These are phyloP conservation scores for Peterozyma toletana DNA, from an alignment of 805 yeast species.

Conservation along the genomic window DNA sequence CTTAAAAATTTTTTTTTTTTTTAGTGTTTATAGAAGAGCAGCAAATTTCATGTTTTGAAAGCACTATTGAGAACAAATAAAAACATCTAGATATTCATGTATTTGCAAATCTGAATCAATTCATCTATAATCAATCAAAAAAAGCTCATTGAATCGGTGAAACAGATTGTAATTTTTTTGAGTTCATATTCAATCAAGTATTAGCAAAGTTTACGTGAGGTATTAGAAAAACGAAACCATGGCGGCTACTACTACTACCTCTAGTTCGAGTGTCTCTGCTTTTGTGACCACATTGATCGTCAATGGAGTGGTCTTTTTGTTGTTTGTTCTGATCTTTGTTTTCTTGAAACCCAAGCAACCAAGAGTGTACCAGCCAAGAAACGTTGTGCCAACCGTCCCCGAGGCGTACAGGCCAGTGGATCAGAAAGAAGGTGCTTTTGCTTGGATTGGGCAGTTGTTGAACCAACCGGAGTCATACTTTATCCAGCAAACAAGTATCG, in stretches of 20 bases:
- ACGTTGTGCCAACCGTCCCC: slow-evolving; percentile 37
- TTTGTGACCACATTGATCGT: slow-evolving; percentile 41
- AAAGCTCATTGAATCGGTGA: neutral
- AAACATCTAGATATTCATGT: no score
- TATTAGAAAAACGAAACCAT: neutral
- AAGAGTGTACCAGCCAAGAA: slow-evolving; percentile 49
- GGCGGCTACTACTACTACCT: slow-evolving; percentile 3
- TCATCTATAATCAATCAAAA: neutral
- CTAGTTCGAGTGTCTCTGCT: slow-evolving; percentile 35
- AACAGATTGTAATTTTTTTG: neutral
- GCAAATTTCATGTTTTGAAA: no score
- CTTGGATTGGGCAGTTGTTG: slow-evolving; percentile 49
- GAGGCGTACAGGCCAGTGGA: slow-evolving; percentile 34
- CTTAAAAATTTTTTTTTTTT: no score
- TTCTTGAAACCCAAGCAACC: slow-evolving; percentile 32
- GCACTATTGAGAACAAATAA: no score
- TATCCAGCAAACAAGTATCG: slow-evolving; percentile 65
- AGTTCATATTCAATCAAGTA: neutral
- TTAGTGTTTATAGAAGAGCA: no score
- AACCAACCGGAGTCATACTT: slow-evolving; percentile 52
- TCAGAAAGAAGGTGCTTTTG: slow-evolving; percentile 35
- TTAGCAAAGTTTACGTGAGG: neutral
- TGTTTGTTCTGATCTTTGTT: slow-evolving; percentile 33
- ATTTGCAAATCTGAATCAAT: no score
- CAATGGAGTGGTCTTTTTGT: slow-evolving; percentile 30